Conservation (phyloP, 257 asterid species). For the Verbena officinalis region DNA sequence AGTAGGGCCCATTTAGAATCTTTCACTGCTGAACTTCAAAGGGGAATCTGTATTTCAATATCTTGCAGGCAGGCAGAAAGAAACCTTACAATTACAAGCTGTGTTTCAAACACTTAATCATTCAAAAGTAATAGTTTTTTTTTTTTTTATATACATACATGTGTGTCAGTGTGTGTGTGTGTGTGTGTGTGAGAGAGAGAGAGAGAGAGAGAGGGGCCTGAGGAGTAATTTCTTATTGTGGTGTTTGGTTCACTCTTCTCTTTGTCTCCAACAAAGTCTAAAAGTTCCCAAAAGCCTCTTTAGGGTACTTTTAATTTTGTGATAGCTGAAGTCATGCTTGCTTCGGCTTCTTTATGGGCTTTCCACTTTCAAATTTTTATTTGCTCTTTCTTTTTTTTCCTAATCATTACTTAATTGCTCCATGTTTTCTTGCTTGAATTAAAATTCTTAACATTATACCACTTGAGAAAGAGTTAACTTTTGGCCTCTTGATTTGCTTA, state of each 20-base stretch:
- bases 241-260: constrained; percentile 39
- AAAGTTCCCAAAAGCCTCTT: constrained; percentile 49
- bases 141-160: no score
- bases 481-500: no score
- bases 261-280: constrained; percentile 36
- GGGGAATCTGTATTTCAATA: constrained; percentile 55
- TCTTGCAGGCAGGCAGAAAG: constrained; percentile 33
- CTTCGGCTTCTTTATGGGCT: constrained; percentile 38
- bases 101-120: constrained; percentile 35
- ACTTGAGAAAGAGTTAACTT: no score
- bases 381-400: constrained; percentile 10
- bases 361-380: constrained; percentile 26
- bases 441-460: no score
- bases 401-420: constrained; percentile 29
- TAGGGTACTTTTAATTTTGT: constrained; percentile 28
- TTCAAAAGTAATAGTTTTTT: constrained; percentile 35
- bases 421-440: no score
- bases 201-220: no score
- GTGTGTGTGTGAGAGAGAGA: neutral
- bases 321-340: constrained; percentile 42
- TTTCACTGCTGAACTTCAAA: constrained; percentile 35
- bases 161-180: no score
- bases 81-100: neutral
- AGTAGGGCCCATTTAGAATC: constrained; percentile 50
- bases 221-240: constrained; percentile 17